Evolutionary conservation across 2,329 filamentous ascomycete species (phyloP), one percentile per base, ranked within the genome.

Genomic region (Cladophialophora bantiana): DNA sequence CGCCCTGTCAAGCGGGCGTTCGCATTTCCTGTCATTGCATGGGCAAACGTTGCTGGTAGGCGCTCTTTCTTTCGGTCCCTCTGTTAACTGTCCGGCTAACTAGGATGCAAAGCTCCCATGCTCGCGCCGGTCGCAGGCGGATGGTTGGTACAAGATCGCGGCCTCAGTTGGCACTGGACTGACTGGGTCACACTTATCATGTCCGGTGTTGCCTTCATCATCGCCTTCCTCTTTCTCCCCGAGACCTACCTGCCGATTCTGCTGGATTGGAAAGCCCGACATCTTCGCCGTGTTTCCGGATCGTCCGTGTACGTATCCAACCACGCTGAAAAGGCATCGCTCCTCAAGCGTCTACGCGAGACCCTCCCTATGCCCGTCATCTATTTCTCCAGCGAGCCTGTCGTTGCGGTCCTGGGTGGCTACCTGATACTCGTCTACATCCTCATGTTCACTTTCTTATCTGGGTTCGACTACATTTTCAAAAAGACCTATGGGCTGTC

Each of bases 381-480:
- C 42, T 74, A 83, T 32, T 81, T 83, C 71, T 77, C 77, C 7
- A 81, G 81, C 64, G 79, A 84, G 7, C 73, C 73, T 1, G 76
- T 77, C 48, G 71, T 77, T 10, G 63, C 72, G 13, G 67, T 77
- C 15, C 71, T 74, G n/a, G 59, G 71, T 0, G 26, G 72, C 12
- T 77, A 75, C 34, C 56, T 77, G 9, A 63, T 69, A 1, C 62
- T 77, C 36, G 66, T 77, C 2, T 77, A 76, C 59, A 73, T 77
- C 40, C 63, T 77, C 13, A 63, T 78, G 1, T 78, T 76, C 62
- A 75, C 74, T 7, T 77, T 78, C 66, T 74, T 78, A 34, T 81
- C 82, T 12, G 83, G 83, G 0, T 85, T 83, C 70, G 77, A 80
- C 9, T 84, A 80, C 74, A 81, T 85, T 70, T 86, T 87, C 75